Base-by-base conservation (phyloP, 352 stramenopile genomes). In the Globisporangium splendens region DNA sequence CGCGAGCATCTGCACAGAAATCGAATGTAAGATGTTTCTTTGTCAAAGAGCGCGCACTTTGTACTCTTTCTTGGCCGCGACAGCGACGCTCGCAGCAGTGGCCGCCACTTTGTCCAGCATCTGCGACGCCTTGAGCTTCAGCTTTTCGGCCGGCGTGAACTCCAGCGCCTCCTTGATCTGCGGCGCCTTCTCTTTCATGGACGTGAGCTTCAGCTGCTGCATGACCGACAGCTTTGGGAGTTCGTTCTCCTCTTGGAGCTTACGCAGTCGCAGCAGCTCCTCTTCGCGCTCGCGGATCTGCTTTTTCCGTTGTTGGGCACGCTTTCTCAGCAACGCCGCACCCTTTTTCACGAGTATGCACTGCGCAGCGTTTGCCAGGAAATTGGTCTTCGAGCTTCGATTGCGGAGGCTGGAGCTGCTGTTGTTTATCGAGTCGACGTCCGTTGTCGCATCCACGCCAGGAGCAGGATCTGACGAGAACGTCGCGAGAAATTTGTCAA, bases 61-160 rank as follows among this genome's bases (percentile, higher is more conserved):
- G 71, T 86, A 86, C 56, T 89, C 79, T 54, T 89, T 85, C 70
- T 89, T 88, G 48, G 71, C 75, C 22, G 74, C 73, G 6, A 55
- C 50, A 1, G 70, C 70, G 12, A 61, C 76, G 22, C 59, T 65
- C 20, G 43, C 56, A 13, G 78, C 79, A 11, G 67, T 65, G 3
- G 65, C 63, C 11, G 75, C 71, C 13, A 80, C 75, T 21, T 65
- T 70, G 48, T 68, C 69, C 28, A 87, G 42, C 17, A 87, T 33
- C 35, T 84, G 68, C n/a, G 63, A 65, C 14, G 77, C 71, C 22
- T 72, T 74, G 2, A 57, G 59, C 24, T 62, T 61, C 41, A 90
- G 50, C 53, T 65, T 68, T 64, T 91, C 81, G 11, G 68, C 70
- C 1, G 78, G 69, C 11, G 81, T 91, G 41, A 69, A 67, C 59